phyloP scores from a whole-genome alignment of 169 alveolate genomes.

The Plasmodium gonderi region DNA sequence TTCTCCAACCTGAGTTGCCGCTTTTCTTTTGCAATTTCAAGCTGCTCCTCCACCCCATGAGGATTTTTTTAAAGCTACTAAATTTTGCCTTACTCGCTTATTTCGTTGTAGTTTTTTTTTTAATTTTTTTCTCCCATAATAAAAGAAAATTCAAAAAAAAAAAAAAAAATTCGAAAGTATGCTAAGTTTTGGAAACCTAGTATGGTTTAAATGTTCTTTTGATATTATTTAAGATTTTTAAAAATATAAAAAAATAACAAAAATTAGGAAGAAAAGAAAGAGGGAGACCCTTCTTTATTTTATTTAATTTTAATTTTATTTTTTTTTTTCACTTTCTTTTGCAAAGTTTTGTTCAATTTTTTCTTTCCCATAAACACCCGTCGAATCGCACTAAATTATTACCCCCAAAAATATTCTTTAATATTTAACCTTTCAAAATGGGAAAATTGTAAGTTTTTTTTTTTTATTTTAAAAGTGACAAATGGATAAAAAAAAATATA shows the following conservation, averaged over 20 bases:
- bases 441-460: slow-evolving; percentile 73
- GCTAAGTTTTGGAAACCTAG: not conserved
- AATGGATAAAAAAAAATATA: not conserved
- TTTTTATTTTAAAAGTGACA: not conserved
- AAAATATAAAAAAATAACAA: not conserved
- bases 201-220: not conserved
- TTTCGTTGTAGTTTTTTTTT: not conserved
- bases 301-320: too few species aligned
- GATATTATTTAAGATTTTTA: not conserved
- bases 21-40: too few species aligned
- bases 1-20: too few species aligned
- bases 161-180: not conserved
- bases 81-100: too few species aligned
- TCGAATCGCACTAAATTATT: not conserved
- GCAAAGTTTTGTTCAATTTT: not conserved
- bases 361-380: not conserved
- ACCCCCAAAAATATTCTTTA: not conserved
- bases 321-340: not conserved
- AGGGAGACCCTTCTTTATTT: not conserved
- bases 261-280: not conserved
- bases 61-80: too few species aligned
- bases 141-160: not conserved
- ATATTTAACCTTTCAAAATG: slow-evolving; percentile 20
- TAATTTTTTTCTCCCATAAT: not conserved
- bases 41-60: too few species aligned